These are phyloP conservation scores for Pseudisothecium myosuroides DNA, from an alignment of 225 moss, liverwort and hornwort genomes.

Conservation along the genomic window DNA sequence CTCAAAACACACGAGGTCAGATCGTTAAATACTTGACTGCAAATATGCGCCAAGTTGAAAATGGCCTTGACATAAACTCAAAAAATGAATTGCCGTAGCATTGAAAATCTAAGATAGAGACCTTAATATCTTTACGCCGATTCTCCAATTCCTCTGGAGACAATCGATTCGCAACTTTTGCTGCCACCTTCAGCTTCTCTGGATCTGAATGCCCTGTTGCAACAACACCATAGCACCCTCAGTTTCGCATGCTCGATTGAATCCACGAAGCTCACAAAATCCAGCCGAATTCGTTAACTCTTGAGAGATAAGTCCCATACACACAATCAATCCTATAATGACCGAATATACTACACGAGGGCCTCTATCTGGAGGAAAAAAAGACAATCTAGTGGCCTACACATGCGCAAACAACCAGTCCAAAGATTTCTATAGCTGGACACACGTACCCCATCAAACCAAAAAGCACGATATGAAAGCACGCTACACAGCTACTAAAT, in stretches of 20 bases:
- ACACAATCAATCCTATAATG: not conserved
- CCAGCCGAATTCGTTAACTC: not conserved
- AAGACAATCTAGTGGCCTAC: not conserved
- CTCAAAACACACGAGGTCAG: not conserved
- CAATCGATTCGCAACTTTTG: slow-evolving; percentile 56
- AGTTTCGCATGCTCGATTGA: not conserved
- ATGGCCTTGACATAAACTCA: not conserved
- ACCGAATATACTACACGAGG: not conserved
- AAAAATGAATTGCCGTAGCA: not conserved
- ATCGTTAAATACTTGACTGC: not conserved
- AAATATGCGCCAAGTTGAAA: not conserved
- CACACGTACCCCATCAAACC: not conserved
- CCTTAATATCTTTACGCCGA: slow-evolving; percentile 78
- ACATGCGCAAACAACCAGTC: not conserved
- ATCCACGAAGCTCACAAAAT: not conserved
- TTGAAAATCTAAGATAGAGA: not conserved
- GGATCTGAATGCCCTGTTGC: slow-evolving; percentile 85
- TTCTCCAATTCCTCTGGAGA: slow-evolving; percentile 63
- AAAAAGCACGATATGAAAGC: not conserved
- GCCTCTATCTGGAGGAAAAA: not conserved
- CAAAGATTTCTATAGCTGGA: not conserved
- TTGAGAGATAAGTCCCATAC: not conserved
- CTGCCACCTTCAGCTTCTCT: slow-evolving; percentile 73
- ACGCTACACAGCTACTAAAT: not conserved
- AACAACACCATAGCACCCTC: not conserved